phyloP scores from a whole-genome alignment of 2,329 filamentous ascomycete genomes.

The Trichoderma citrinoviride region DNA sequence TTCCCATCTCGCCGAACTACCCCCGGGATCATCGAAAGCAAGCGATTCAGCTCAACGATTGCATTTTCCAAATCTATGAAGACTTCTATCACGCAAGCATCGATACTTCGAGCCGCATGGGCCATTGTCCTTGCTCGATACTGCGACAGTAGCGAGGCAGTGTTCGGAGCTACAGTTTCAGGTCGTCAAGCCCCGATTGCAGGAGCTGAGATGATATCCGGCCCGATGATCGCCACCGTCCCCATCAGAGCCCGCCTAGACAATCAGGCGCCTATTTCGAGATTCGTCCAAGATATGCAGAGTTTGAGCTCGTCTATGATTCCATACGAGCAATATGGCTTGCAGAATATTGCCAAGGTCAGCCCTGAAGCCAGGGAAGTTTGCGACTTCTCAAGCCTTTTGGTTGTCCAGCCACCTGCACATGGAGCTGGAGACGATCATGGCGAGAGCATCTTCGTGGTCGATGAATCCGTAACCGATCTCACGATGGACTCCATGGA shows the following conservation, averaged over 20 bases:
- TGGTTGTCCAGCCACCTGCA: conserved; percentile 23
- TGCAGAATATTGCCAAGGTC: conserved; percentile 26
- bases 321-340: conserved; percentile 26
- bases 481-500: conserved; percentile 8
- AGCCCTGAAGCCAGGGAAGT: conserved; percentile 19
- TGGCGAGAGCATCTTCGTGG: neutral
- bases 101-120: conserved; percentile 30
- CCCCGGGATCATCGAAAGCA: neutral
- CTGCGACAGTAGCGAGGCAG: conserved; percentile 29
- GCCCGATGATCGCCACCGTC: conserved; percentile 22
- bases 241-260: conserved; percentile 16
- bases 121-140: conserved; percentile 38
- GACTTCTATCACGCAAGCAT: conserved; percentile 26
- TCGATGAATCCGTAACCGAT: neutral
- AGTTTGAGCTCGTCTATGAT: conserved; percentile 22
- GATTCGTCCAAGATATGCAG: conserved; percentile 21
- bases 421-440: neutral
- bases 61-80: neutral
- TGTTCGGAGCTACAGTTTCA: conserved; percentile 25
- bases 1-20: conserved; percentile 20
- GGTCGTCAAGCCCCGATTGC: conserved; percentile 26
- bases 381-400: conserved; percentile 25
- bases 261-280: neutral
- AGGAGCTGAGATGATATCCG: conserved; percentile 23
- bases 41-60: conserved; percentile 5